Percentiles rank a stretch among this genome's conserved stretches.
Evolutionary conservation across 2,329 filamentous ascomycete species (phyloP).

Genomic region (Phyllachora maydis): DNA sequence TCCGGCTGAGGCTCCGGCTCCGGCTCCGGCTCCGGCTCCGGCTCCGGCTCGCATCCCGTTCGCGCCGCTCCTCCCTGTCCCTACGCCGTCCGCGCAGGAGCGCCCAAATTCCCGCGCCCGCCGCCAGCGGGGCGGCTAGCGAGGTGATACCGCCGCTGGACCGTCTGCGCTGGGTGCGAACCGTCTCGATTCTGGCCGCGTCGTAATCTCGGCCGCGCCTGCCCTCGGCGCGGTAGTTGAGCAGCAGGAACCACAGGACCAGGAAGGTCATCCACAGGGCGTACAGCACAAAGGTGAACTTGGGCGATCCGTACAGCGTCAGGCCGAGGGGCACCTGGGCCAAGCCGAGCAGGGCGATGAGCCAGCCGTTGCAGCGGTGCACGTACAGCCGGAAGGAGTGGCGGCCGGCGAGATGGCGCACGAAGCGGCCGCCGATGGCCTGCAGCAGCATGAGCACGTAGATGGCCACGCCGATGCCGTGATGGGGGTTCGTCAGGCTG

Average conservation of each 20-base stretch:
- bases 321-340: slow-evolving; percentile 76
- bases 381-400: slow-evolving; percentile 37
- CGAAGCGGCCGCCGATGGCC: slow-evolving; percentile 44
- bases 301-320: slow-evolving; percentile 80
- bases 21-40: slow-evolving; percentile 19
- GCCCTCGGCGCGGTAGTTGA: slow-evolving; percentile 48
- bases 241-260: slow-evolving; percentile 55
- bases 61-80: slow-evolving; percentile 14
- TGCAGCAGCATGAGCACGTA: slow-evolving; percentile 56
- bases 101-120: slow-evolving; percentile 27
- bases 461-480: slow-evolving; percentile 64
- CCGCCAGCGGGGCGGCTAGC: slow-evolving; percentile 31
- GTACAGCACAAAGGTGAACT: slow-evolving; percentile 68
- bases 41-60: slow-evolving; percentile 17
- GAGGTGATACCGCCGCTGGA: slow-evolving; percentile 13
- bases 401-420: slow-evolving; percentile 27
- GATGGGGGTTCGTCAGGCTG: slow-evolving; percentile 62
- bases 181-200: too few relatives aligned
- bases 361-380: slow-evolving; percentile 74
- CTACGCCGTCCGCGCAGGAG: slow-evolving; percentile 22
- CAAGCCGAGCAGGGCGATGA: slow-evolving; percentile 62
- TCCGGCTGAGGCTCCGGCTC: slow-evolving; percentile 13
- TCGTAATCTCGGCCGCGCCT: slow-evolving; percentile 32
- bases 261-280: slow-evolving; percentile 58
- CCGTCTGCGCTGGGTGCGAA: slow-evolving; percentile 17